A percentile compares a stretch with the other conserved stretches of the same genome.
Evolutionary conservation across 768 basidiomycete species (phyloP).

Genomic region (Kwoniella newhampshirensis): DNA sequence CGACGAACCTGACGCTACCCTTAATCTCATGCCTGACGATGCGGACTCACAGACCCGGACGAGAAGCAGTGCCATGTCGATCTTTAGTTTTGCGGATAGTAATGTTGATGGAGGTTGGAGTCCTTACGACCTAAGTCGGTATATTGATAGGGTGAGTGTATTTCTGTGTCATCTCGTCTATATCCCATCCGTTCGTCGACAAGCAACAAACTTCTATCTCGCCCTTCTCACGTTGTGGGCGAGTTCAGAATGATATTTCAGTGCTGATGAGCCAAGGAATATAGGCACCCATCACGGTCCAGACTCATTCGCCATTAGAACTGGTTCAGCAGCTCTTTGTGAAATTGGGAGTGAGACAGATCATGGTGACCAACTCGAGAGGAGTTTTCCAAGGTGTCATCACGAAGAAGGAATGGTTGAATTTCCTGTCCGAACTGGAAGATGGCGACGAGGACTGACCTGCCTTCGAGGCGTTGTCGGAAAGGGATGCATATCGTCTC

Average conservation of each 20-base stretch:
- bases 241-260: neutral
- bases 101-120: slow-evolving; percentile 24
- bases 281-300: slow-evolving; percentile 83
- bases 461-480: no score
- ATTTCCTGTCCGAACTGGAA: slow-evolving; percentile 71
- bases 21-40: slow-evolving; percentile 61
- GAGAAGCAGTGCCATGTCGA: slow-evolving; percentile 31
- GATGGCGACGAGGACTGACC: slow-evolving; percentile 18
- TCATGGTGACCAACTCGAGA: slow-evolving; percentile 76
- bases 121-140: slow-evolving; percentile 70
- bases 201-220: no score
- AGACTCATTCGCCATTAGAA: slow-evolving; percentile 81
- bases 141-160: slow-evolving; percentile 76
- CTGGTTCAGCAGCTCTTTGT: slow-evolving; percentile 90
- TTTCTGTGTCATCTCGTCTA: slow-evolving; percentile 20
- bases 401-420: slow-evolving; percentile 92
- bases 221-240: neutral
- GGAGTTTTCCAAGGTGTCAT: slow-evolving; percentile 87
- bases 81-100: slow-evolving; percentile 43
- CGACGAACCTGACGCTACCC: slow-evolving; percentile 65
- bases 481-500: no score
- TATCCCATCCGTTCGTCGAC: no score
- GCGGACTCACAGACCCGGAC: slow-evolving; percentile 12
- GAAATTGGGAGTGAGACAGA: slow-evolving; percentile 87
- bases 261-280: no score